Percentiles rank a stretch among this genome's conserved stretches.
phyloP scores from a whole-genome alignment of 345 rosid species.

The Zanthoxylum bungeanum region DNA sequence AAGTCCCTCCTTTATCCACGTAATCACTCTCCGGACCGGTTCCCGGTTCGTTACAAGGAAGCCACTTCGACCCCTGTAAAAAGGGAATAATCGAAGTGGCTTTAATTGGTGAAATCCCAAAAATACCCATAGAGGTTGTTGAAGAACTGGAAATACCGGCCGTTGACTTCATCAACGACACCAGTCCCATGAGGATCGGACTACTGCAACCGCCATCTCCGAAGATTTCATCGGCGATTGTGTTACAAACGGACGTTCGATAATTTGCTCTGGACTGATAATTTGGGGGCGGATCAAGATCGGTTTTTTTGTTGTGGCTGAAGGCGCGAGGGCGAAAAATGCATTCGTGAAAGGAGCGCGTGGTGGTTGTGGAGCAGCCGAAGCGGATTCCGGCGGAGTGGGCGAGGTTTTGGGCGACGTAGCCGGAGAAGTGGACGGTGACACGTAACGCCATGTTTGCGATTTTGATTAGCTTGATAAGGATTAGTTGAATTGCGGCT shows the following conservation, averaged over 20 bases:
- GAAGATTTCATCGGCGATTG: slow-evolving; percentile 46
- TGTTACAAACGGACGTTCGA: slow-evolving; percentile 30
- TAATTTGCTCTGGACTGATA: slow-evolving; percentile 11
- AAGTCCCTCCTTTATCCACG: slow-evolving; percentile 44
- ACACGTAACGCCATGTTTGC: slow-evolving; percentile 69
- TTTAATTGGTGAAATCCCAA: slow-evolving; percentile 58
- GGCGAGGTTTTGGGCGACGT: too few relatives aligned
- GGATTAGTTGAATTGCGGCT: slow-evolving; percentile 41
- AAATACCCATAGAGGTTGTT: slow-evolving; percentile 14
- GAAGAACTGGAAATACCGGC: slow-evolving; percentile 32
- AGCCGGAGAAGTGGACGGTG: slow-evolving; percentile 63
- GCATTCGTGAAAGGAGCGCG: slow-evolving; percentile 53
- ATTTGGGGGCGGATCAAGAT: slow-evolving; percentile 29
- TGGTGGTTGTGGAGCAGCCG: slow-evolving; percentile 33
- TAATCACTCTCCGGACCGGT: slow-evolving; percentile 32
- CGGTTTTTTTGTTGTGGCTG: slow-evolving; percentile 35
- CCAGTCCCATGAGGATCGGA: slow-evolving; percentile 48
- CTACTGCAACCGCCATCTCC: slow-evolving; percentile 34
- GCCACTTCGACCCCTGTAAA: slow-evolving; percentile 73
- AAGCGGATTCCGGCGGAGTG: slow-evolving; percentile 48
- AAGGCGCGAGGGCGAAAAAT: slow-evolving; percentile 47
- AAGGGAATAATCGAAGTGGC: slow-evolving; percentile 63
- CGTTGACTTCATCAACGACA: slow-evolving; percentile 55
- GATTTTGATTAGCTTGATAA: slow-evolving; percentile 35
- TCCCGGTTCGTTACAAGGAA: slow-evolving; percentile 53